phyloP scores from a whole-genome alignment of 73 alveolate species.

The Stentor roeselii region DNA sequence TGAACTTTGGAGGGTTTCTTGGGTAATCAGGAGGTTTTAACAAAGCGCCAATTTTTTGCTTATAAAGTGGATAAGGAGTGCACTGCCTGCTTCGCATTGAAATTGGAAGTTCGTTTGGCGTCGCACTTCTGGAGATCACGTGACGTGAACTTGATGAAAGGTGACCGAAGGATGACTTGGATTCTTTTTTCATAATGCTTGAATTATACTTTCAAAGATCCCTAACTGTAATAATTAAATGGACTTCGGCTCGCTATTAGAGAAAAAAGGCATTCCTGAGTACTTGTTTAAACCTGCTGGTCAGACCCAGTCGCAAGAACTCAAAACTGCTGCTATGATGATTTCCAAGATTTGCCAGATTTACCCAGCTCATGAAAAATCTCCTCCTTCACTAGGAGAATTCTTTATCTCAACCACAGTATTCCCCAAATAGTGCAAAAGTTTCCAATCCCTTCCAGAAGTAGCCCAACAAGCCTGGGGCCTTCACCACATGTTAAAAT shows the following conservation, averaged over 20 bases:
- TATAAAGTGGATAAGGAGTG: not conserved
- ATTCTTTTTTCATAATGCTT: not conserved
- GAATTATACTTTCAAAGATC: too few species aligned
- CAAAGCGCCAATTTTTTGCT: not conserved
- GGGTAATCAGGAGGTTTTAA: not conserved
- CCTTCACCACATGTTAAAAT: not conserved
- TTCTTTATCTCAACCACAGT: constrained; percentile 1
- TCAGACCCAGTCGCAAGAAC: not conserved
- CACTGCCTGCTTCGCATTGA: not conserved
- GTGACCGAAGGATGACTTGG: not conserved
- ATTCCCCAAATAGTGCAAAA: not conserved
- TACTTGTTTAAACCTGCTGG: not conserved
- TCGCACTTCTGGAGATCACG: not conserved
- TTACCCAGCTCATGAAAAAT: constrained; percentile 4
- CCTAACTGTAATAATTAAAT: too few species aligned
- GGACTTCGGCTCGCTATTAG: constrained; percentile 12
- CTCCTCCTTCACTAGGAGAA: not conserved
- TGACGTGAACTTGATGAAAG: not conserved
- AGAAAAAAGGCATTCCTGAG: constrained; percentile 6
- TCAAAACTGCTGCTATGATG: not conserved
- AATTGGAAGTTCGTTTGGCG: not conserved
- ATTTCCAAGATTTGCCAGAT: constrained; percentile 7
- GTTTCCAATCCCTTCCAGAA: not conserved
- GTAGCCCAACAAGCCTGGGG: constrained; percentile 15
- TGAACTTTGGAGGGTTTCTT: constrained; percentile 2